Conservation (phyloP, 23 red algal genomes). For the Cyanidium caldarium region DNA sequence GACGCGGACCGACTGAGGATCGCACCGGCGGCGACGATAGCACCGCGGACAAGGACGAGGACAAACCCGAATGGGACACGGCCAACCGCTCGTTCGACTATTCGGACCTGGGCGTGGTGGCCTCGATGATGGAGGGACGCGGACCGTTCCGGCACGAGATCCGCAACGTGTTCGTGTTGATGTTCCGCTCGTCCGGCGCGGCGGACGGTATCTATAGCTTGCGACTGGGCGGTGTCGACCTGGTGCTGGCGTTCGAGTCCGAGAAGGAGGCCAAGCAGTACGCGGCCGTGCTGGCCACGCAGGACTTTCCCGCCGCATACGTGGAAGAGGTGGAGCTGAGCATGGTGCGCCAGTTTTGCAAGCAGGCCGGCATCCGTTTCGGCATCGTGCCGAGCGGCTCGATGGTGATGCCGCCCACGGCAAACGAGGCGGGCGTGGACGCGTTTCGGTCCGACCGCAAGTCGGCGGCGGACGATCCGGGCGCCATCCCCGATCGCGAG, state of each 20-base stretch:
- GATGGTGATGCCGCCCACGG: slow-evolving; percentile 36
- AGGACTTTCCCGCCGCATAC: slow-evolving; percentile 45
- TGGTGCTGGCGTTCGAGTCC: slow-evolving; percentile 70
- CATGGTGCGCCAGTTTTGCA: slow-evolving; percentile 41
- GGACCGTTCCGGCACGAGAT: neutral
- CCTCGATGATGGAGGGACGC: neutral
- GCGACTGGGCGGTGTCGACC: slow-evolving; percentile 28
- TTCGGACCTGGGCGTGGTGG: neutral
- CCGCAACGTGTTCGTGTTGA: slow-evolving; percentile 31
- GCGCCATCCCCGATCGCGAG: neutral
- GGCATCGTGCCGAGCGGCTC: slow-evolving; percentile 57
- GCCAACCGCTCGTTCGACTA: no score
- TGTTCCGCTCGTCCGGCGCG: slow-evolving; percentile 31
- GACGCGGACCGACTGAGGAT: no score
- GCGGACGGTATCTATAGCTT: slow-evolving; percentile 59
- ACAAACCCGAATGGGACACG: no score
- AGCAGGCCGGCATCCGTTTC: slow-evolving; percentile 25
- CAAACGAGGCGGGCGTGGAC: slow-evolving; percentile 21
- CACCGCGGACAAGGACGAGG: no score
- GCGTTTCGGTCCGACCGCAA: neutral
- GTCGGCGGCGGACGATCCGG: no score
- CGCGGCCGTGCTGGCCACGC: slow-evolving; percentile 35
- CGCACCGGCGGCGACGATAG: no score
- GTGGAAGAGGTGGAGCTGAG: slow-evolving; percentile 20
- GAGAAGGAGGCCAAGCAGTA: slow-evolving; percentile 56